Percentiles rank a stretch among this genome's conserved stretches.
Evolutionary conservation across 805 yeast species (phyloP).

Genomic region (Saturnispora sanitii): DNA sequence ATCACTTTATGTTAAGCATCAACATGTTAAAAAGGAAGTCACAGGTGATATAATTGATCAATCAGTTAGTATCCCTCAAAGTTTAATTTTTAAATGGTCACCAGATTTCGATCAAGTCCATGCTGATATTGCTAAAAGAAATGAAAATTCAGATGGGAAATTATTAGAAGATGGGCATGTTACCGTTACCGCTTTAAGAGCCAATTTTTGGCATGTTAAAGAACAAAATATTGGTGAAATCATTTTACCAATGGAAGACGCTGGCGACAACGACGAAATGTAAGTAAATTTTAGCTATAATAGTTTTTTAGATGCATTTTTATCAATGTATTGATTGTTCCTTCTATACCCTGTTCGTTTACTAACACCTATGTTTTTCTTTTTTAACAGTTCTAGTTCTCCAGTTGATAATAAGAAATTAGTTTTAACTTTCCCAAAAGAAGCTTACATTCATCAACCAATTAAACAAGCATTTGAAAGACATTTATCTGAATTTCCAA

Average conservation of each 20-base stretch:
- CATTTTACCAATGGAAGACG: slow-evolving; percentile 21
- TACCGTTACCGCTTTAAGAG: slow-evolving; percentile 61
- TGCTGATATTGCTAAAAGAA: slow-evolving; percentile 34
- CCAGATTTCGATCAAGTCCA: slow-evolving; percentile 73
- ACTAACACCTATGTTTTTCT: background rate
- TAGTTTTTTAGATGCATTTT: background rate
- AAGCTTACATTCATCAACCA: slow-evolving; percentile 35
- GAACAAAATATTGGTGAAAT: slow-evolving; percentile 46
- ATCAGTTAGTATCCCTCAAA: slow-evolving; percentile 24
- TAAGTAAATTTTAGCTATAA: background rate
- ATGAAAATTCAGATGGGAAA: slow-evolving; percentile 56
- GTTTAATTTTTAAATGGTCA: slow-evolving; percentile 61
- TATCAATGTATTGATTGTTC: background rate
- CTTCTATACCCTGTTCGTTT: too few species aligned
- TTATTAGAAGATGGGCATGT: slow-evolving; percentile 55
- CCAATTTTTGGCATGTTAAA: slow-evolving; percentile 53
- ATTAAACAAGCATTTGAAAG: slow-evolving; percentile 29
- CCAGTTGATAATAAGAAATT: slow-evolving; percentile 6
- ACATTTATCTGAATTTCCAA: slow-evolving; percentile 4
- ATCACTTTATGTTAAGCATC: slow-evolving; percentile 17
- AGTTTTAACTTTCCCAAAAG: slow-evolving; percentile 31
- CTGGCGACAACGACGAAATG: slow-evolving; percentile 1
- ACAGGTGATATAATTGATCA: slow-evolving; percentile 39
- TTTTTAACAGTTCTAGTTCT: too few species aligned
- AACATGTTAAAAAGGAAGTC: slow-evolving; percentile 8